These are phyloP conservation scores for Hirschioporus abietinus DNA, from an alignment of 768 basidiomycete genomes.

Conservation along the genomic window DNA sequence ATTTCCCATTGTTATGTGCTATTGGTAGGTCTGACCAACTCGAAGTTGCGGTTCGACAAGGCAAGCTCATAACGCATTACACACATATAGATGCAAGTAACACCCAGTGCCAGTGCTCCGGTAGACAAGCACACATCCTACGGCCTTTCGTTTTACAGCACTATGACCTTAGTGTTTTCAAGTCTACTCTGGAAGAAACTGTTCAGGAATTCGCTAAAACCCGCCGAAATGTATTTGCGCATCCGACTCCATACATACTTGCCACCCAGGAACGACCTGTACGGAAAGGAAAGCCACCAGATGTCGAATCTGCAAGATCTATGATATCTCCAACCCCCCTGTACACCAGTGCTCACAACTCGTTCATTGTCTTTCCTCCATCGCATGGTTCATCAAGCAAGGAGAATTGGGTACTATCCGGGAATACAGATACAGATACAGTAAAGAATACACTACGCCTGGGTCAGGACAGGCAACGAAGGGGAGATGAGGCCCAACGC, in stretches of 20 bases:
- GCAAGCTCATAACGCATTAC: not conserved
- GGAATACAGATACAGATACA: not conserved
- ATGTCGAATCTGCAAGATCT: not conserved
- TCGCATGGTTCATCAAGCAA: not conserved
- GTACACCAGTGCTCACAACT: not conserved
- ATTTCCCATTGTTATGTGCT: slow-evolving; percentile 55
- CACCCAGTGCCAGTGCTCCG: not conserved
- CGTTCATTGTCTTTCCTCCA: not conserved
- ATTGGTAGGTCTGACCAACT: slow-evolving; percentile 40
- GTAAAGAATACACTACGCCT: not conserved
- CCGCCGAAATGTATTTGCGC: not conserved
- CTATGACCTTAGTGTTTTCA: not conserved
- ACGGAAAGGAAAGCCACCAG: no score
- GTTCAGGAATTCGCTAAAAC: not conserved
- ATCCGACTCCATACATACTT: not conserved
- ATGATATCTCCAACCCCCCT: not conserved
- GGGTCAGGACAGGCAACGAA: not conserved
- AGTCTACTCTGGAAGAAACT: not conserved
- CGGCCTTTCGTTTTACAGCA: not conserved
- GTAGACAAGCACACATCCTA: not conserved
- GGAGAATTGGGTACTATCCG: not conserved
- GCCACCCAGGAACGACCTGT: not conserved
- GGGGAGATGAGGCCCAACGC: not conserved
- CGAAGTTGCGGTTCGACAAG: not conserved
- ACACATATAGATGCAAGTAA: not conserved